Percentiles rank a stretch among this genome's conserved stretches.
Evolutionary conservation across 192 early-diverging fungal genomes (phyloP).

Genomic region (Helicostylum pulchrum): DNA sequence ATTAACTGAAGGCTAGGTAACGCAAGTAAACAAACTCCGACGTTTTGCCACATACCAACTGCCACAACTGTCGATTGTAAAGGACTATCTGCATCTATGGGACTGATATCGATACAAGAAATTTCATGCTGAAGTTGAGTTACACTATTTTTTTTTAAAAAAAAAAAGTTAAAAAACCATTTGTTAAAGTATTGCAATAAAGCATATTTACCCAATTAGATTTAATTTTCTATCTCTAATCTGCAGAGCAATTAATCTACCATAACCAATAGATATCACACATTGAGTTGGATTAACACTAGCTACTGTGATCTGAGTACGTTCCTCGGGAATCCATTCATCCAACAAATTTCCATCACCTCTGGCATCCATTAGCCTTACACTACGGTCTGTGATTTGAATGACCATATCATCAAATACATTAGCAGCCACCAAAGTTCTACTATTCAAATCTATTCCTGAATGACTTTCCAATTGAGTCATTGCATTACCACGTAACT

Average conservation of each 20-base stretch:
- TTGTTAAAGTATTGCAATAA: not conserved
- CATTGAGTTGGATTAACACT: conserved; percentile 58
- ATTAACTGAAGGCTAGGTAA: conserved; percentile 55
- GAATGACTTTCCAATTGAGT: conserved; percentile 35
- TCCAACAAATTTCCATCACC: conserved; percentile 31
- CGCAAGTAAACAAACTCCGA: conserved; percentile 56
- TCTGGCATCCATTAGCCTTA: conserved; percentile 48
- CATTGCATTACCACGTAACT: conserved; percentile 33
- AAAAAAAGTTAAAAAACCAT: not conserved
- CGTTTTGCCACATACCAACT: conserved; percentile 74
- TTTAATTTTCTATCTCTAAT: conserved; percentile 39
- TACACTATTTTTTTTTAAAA: conserved; percentile 9
- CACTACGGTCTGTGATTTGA: conserved; percentile 59
- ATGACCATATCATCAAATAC: conserved; percentile 46
- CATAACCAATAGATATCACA: conserved; percentile 57
- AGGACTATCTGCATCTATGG: conserved; percentile 32
- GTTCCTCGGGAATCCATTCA: conserved; percentile 47
- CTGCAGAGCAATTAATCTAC: conserved; percentile 57
- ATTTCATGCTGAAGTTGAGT: conserved; percentile 63
- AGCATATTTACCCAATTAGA: conserved; percentile 41
- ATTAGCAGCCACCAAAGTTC: conserved; percentile 49
- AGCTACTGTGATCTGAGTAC: conserved; percentile 55
- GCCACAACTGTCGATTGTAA: conserved; percentile 42
- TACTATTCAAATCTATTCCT: conserved; percentile 30
- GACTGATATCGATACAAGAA: conserved; percentile 68